Percentiles rank a stretch among this genome's conserved stretches.
phyloP scores from a whole-genome alignment of 345 rosid genomes.

The Boechera stricta region DNA sequence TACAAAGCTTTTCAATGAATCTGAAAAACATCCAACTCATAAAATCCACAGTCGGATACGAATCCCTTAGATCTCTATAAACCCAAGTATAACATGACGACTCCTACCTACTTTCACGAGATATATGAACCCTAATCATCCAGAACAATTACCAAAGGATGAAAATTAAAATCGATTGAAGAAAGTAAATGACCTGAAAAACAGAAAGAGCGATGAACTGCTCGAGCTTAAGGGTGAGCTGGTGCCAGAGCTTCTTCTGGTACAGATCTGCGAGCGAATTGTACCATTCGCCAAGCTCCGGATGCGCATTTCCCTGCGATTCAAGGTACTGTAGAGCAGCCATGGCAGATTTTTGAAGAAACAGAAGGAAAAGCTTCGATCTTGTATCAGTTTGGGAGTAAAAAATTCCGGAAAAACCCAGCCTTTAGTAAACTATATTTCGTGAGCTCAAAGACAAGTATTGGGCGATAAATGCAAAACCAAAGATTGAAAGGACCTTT shows the following conservation, averaged over 20 bases:
- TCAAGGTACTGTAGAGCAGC: constrained; percentile 89
- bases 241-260: constrained; percentile 97
- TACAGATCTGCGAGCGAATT: constrained; percentile 97
- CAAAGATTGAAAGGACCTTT: background rate
- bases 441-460: constrained; percentile 47
- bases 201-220: constrained; percentile 85
- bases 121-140: constrained; percentile 37
- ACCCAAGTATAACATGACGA: constrained; percentile 7
- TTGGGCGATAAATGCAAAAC: background rate
- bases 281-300: constrained; percentile 90
- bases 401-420: background rate
- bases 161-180: background rate
- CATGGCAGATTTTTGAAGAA: constrained; percentile 51
- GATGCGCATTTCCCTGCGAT: constrained; percentile 64
- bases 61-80: constrained; percentile 25
- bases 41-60: background rate
- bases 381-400: constrained; percentile 13
- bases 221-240: constrained; percentile 95
- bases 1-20: constrained; percentile 29
- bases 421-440: constrained; percentile 44
- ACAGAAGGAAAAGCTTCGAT: constrained; percentile 29
- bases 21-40: constrained; percentile 16
- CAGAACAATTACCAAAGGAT: constrained; percentile 7
- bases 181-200: constrained; percentile 58
- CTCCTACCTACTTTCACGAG: background rate